These are phyloP conservation scores for Metschnikowia aberdeeniae DNA, from an alignment of 805 yeast species.

Conservation along the genomic window DNA sequence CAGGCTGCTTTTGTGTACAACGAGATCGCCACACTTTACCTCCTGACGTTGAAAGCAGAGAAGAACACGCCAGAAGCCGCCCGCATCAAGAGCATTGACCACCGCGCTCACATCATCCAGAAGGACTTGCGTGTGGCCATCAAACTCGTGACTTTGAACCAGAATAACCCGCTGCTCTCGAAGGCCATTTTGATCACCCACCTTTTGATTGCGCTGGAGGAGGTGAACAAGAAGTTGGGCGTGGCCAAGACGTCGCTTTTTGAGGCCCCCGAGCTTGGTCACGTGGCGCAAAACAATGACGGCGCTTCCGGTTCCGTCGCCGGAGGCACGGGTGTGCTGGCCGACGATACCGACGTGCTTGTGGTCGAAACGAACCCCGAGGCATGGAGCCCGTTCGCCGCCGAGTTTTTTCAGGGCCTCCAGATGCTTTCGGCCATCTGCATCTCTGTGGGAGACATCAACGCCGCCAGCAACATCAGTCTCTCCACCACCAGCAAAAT, in stretches of 20 bases:
- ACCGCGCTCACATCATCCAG: slow-evolving; percentile 58
- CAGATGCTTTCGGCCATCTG: slow-evolving; percentile 72
- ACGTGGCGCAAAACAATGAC: background rate
- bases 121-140: slow-evolving; percentile 67
- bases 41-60: slow-evolving; percentile 44
- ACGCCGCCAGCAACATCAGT: slow-evolving; percentile 57
- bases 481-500: slow-evolving; percentile 65
- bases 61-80: slow-evolving; percentile 25
- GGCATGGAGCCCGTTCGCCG: slow-evolving; percentile 70
- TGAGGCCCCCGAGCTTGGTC: slow-evolving; percentile 1
- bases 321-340: background rate
- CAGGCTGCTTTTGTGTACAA: slow-evolving; percentile 67
- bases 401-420: slow-evolving; percentile 73
- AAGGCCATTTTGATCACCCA: slow-evolving; percentile 61
- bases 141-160: slow-evolving; percentile 58
- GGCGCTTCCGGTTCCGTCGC: background rate
- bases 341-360: slow-evolving; percentile 13
- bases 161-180: slow-evolving; percentile 43
- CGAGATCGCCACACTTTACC: slow-evolving; percentile 59
- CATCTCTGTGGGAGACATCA: slow-evolving; percentile 62
- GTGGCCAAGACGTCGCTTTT: slow-evolving; percentile 7
- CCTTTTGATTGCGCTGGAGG: slow-evolving; percentile 61
- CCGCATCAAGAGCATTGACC: slow-evolving; percentile 21
- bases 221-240: slow-evolving; percentile 45
- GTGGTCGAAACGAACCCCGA: slow-evolving; percentile 36